Evolutionary conservation across 1,284 basidiomycete species (phyloP).

Genomic region (Rhodotorula sp.): DNA sequence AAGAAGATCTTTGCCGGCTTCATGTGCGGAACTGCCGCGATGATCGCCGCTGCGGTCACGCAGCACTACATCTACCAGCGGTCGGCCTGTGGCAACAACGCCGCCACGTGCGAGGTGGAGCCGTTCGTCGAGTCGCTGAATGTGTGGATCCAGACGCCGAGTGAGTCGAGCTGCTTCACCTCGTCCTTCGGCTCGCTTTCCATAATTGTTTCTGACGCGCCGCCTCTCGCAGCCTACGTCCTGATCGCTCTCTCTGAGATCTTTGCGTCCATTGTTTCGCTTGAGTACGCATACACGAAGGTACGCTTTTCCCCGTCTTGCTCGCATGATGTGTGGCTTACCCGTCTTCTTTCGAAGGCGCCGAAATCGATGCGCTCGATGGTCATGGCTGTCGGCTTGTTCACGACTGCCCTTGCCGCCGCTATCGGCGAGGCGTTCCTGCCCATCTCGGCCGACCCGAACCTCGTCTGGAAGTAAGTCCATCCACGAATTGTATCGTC

Average conservation of each 20-base stretch:
- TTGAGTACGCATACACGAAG: constrained; percentile 86
- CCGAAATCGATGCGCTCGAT: constrained; percentile 53
- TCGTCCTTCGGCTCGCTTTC: background rate
- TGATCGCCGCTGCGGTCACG: constrained; percentile 66
- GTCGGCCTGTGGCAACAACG: constrained; percentile 64
- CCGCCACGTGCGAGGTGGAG: constrained; percentile 57
- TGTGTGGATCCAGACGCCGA: constrained; percentile 64
- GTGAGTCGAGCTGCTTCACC: background rate
- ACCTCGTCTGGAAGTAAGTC: constrained; percentile 43
- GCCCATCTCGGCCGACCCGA: constrained; percentile 57
- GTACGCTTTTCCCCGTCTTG: constrained; percentile 8
- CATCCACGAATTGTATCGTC: background rate
- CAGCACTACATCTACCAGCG: constrained; percentile 62
- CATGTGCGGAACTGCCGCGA: constrained; percentile 58
- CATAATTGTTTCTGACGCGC: background rate
- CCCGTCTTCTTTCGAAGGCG: constrained; percentile 33
- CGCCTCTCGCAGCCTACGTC: constrained; percentile 32
- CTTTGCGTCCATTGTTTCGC: constrained; percentile 74
- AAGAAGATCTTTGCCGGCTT: constrained; percentile 77
- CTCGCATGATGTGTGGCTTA: background rate
- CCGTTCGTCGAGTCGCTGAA: constrained; percentile 57
- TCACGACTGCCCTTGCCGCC: constrained; percentile 52
- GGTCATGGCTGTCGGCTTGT: constrained; percentile 46
- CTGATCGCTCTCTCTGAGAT: constrained; percentile 61
- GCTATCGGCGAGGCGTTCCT: constrained; percentile 61